phyloP scores from a whole-genome alignment of 2,329 filamentous ascomycete genomes.

The Ophiostoma populinum region DNA sequence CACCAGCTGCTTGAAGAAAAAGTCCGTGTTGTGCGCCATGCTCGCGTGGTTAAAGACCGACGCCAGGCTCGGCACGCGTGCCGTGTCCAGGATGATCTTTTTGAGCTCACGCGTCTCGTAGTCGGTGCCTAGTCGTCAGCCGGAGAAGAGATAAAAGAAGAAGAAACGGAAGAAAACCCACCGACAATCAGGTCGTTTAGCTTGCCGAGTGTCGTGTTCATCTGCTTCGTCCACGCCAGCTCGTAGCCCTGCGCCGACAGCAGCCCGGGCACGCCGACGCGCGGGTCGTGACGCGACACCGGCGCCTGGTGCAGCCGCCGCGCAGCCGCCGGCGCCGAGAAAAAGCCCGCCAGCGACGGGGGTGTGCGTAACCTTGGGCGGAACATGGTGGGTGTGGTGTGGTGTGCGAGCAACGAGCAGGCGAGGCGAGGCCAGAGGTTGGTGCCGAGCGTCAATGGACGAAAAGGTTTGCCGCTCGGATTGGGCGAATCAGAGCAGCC shows the following conservation, averaged over 20 bases:
- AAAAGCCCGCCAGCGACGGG: too few species aligned
- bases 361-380: slow-evolving; percentile 37
- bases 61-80: slow-evolving; percentile 62
- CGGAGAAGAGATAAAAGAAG: not conserved
- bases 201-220: slow-evolving; percentile 53
- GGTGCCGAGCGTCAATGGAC: too few species aligned
- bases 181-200: slow-evolving; percentile 60
- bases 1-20: slow-evolving; percentile 53
- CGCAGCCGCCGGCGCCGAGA: slow-evolving; percentile 16
- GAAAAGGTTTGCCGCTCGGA: too few species aligned
- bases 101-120: slow-evolving; percentile 40
- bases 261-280: slow-evolving; percentile 27
- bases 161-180: slow-evolving; percentile 31
- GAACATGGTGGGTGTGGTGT: slow-evolving; percentile 25
- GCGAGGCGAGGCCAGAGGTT: too few species aligned
- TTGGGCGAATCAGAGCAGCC: not conserved
- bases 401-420: not conserved
- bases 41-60: slow-evolving; percentile 89
- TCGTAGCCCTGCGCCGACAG: slow-evolving; percentile 53
- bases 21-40: slow-evolving; percentile 82
- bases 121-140: slow-evolving; percentile 35
- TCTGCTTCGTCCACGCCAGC: slow-evolving; percentile 71
- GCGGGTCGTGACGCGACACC: slow-evolving; percentile 24
- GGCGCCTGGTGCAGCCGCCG: slow-evolving; percentile 22
- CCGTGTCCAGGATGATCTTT: slow-evolving; percentile 54